Evolutionary conservation across 2,329 filamentous ascomycete genomes (phyloP), one percentile per base, ranked within the genome.

Genomic region (Fusarium continuum): DNA sequence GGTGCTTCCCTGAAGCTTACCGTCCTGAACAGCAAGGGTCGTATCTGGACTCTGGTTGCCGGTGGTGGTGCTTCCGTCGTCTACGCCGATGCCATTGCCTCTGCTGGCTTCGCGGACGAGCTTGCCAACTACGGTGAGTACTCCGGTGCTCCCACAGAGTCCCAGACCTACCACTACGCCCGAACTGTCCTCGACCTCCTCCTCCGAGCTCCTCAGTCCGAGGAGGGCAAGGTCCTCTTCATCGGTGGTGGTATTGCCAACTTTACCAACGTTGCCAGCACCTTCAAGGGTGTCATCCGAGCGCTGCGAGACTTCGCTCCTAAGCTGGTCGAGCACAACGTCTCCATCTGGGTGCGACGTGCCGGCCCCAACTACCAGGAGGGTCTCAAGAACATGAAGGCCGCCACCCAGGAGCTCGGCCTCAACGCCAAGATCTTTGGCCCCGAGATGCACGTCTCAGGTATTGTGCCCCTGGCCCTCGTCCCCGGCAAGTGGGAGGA

Each of bases 231-330:
- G 88, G 92, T 99, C 49, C 90, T 99, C 68, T 99, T 99, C 87
- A 98, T 99, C 70, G 95, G 95, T 80, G 95, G 95, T 83, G 95
- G 95, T 87, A 99, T 99, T 86, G 95, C 95, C 86, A 99, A 99
- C 90, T 99, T 99, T 85, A 99, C 95, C 85, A 99, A 98, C 83
- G 95, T 99, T 51, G 95, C 95, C 61, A 95, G 91, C 73, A 99
- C 95, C 67, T 99, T 99, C 91, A 99, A 99, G 88, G 95, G 95
- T 84, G 94, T 99, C 79, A 99, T 99, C 78, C 91, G 92, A 72
- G 95, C 95, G 59, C 87, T 99, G 68, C 89, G 94, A 69, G 95
- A 98, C 81, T 93, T 94, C 71, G 87, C 93, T 60, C 88, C 88
- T 65, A 85, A 90, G 66, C 87, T 99, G 70, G 88, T 88, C 76